Evolutionary conservation across 371 early-diverging fungal species (phyloP), one percentile per base, ranked within the genome.

Genomic region (Mucor mucedo): DNA sequence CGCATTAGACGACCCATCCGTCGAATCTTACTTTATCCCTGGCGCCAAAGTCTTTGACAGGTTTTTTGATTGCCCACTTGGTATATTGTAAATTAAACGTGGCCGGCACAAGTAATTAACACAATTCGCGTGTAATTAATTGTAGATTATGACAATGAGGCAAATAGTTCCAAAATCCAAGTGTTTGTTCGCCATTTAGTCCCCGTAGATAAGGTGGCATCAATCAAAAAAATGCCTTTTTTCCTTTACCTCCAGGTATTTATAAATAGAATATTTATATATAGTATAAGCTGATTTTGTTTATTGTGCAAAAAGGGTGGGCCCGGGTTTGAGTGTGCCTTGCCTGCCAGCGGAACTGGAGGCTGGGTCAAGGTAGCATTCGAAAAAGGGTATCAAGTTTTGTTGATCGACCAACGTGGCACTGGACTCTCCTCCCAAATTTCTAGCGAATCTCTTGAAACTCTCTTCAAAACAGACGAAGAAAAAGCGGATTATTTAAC

Each of bases 331-430:
- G 85, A 86, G 63, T 77, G 79, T 49, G 59, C 66, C 21, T 72
- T 83, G 9, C 88, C 87, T 8, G 63, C 66, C 13, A 80, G 73
- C 13, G 76, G 71, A 38, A 71, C 66, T 13, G 69, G 86, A 27
- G 90, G 88, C 13, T 91, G 91, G 91, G 74, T 85, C 45, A 84
- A 84, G 61, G 77, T 76, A 28, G 87, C 89, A 5, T 80, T 88
- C 63, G 66, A 76, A 65, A 71, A 88, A 58, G 85, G 89, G 14
- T 84, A 83, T 68, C 89, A 91, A 68, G 79, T 91, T 2, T 77
- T 91, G 60, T 75, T 91, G 30, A 67, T 91, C 41, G 91, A 91
- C 66, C 90, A 89, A 69, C 88, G 91, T 28, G 91, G 91, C 53
- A 91, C 91, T 4, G 91, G 91, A 2, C 66, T 85, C 33, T 91